Evolutionary conservation across 2,329 filamentous ascomycete genomes (phyloP).

Genomic region (Rugonectria rugulosa): DNA sequence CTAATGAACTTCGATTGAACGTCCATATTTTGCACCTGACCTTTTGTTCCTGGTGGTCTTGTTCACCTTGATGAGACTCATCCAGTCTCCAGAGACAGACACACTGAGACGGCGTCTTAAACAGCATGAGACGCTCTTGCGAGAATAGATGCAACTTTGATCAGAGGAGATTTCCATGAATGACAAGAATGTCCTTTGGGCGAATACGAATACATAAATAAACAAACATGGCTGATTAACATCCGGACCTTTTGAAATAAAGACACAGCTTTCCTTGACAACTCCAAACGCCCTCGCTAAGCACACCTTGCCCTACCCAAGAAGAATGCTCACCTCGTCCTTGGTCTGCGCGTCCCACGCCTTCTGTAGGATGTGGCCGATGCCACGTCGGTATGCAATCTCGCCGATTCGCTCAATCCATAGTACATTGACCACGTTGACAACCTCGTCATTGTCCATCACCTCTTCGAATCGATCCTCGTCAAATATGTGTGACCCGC

Average conservation of each 20-base stretch:
- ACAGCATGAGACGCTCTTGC: too few relatives aligned
- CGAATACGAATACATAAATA: not conserved
- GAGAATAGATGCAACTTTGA: too few relatives aligned
- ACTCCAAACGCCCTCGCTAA: conserved; percentile 17
- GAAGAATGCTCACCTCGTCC: conserved; percentile 51
- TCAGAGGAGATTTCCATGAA: not conserved
- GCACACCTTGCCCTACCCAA: conserved; percentile 43
- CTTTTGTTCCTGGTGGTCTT: too few relatives aligned
- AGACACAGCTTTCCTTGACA: not conserved
- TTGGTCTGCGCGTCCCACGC: conserved; percentile 51
- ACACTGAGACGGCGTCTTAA: too few relatives aligned
- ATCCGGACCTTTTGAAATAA: not conserved
- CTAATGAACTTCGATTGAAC: too few relatives aligned
- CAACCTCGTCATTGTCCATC: conserved; percentile 50
- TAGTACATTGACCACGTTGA: conserved; percentile 56
- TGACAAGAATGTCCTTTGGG: not conserved
- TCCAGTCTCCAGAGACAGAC: too few relatives aligned
- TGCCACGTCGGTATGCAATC: conserved; percentile 50
- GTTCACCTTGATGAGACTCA: too few relatives aligned
- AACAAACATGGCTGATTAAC: not conserved
- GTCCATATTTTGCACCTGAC: too few relatives aligned
- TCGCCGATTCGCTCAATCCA: conserved; percentile 56
- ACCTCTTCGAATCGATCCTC: conserved; percentile 50
- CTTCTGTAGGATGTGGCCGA: conserved; percentile 52
- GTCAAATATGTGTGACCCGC: conserved; percentile 50